These are phyloP conservation scores for Teratosphaeria destructans DNA, from an alignment of 2,329 filamentous ascomycete genomes.

Conservation along the genomic window DNA sequence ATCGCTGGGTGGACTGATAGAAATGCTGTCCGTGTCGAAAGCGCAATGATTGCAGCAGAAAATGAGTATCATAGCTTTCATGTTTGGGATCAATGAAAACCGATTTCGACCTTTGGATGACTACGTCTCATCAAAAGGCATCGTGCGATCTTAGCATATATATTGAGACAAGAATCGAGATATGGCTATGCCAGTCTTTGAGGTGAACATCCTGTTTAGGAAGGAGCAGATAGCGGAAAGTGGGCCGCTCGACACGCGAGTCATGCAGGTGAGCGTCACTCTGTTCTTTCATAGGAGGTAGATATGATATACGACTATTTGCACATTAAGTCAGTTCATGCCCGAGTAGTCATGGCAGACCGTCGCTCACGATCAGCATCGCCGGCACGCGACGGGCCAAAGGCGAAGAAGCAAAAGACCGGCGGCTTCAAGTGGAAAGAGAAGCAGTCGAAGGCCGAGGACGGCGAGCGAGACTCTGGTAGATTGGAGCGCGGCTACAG, in stretches of 20 bases:
- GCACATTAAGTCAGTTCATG: not conserved
- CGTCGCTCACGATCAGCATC: constrained; percentile 20
- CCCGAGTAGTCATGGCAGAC: constrained; percentile 1
- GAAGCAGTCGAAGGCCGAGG: constrained; percentile 15
- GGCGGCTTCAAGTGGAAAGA: constrained; percentile 30
- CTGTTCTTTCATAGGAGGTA: not conserved
- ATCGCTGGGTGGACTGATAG: no score
- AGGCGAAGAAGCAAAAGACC: constrained; percentile 22
- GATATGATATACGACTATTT: not conserved
- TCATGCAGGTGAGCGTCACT: not conserved
- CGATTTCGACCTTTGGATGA: no score
- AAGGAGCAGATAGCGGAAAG: not conserved
- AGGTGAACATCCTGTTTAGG: not conserved
- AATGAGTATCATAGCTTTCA: not conserved
- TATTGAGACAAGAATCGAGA: not conserved
- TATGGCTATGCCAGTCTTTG: not conserved
- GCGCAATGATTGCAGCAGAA: not conserved
- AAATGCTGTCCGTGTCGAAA: not conserved
- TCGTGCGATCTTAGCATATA: not conserved
- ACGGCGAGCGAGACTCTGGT: constrained; percentile 14
- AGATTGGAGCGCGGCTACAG: constrained; percentile 24
- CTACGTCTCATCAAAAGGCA: not conserved
- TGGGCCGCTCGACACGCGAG: not conserved
- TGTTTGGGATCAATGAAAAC: no score
- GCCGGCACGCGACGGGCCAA: constrained; percentile 13